Evolutionary conservation across 192 early-diverging fungal species (phyloP), one percentile per base, ranked within the genome.

Genomic region (Linnemannia hyalina): DNA sequence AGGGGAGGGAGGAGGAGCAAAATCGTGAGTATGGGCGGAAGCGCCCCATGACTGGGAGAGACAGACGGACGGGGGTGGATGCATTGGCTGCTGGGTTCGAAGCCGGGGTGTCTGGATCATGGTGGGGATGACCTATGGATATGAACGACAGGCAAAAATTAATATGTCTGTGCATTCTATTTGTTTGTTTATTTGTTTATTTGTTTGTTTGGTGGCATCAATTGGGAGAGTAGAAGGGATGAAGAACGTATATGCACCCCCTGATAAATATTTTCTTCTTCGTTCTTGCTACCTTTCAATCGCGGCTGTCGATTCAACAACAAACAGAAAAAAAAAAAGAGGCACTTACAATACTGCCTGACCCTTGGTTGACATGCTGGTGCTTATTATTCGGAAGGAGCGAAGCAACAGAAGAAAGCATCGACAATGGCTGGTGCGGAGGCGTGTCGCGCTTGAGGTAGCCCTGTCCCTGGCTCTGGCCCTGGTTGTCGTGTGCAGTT

Each of bases 31-130:
- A 7, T 13, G 60, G 11, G 60, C 8, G 26, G 60, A 13, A 4
- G 60, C 29, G 26, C 1, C 26, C 60, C 60, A 63, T 26, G 60
- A 63, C 10, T 63, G 60, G 29, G 60, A 65, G 23, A 65, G 60
- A 65, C 26, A 65, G 60, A 65, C 26, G n/a, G 60, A 32, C 29
- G 32, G 60, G 0, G 60, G 10, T 32, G 60, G 26, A 57, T 57
- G 55, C n/a, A 60, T 60, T 26, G n/a, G n/a, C 55, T 60, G 55
- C 55, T 60, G 55, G 16, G n/a, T 60, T 60, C n/a, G 55, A 60
- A 60, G 55, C 26, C 29, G 60, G 26, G 60, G 60, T 32, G 29
- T 32, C 7, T 65, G 60, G 29, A 65, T 65, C 29, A 32, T 65
- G 29, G 26, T 65, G 29, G 60, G 60, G 60, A 65, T 15, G 29